phyloP scores from a whole-genome alignment of 2,329 filamentous ascomycete species.

The Paracamarosporium sp. region DNA sequence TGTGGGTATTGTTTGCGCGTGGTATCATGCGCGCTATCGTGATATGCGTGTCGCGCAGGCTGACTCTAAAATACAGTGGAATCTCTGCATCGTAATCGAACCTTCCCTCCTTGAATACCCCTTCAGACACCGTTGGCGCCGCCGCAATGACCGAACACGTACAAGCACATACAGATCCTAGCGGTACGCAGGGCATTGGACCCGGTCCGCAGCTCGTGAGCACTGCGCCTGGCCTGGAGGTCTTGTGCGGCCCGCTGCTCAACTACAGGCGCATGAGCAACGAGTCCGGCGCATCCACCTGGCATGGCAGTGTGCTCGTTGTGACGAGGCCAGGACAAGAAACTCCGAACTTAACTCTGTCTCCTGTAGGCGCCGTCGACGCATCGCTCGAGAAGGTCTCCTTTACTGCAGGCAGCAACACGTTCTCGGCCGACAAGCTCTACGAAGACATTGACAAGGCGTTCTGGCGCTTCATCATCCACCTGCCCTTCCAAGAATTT shows the following conservation, averaged over 20 bases:
- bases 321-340: slow-evolving; percentile 76
- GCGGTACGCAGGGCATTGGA: slow-evolving; percentile 47
- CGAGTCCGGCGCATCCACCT: slow-evolving; percentile 57
- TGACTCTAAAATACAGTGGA: not conserved
- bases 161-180: slow-evolving; percentile 26
- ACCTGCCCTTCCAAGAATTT: slow-evolving; percentile 70
- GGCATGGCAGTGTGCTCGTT: slow-evolving; percentile 86
- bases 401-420: slow-evolving; percentile 35
- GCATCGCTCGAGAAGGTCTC: slow-evolving; percentile 27
- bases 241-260: slow-evolving; percentile 75
- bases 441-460: slow-evolving; percentile 65
- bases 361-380: slow-evolving; percentile 52
- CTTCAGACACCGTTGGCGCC: not conserved
- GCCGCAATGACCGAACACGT: slow-evolving; percentile 14
- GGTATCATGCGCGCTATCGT: not conserved
- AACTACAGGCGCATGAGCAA: slow-evolving; percentile 79
- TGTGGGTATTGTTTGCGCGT: not conserved
- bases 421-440: slow-evolving; percentile 60
- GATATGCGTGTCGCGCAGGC: not conserved
- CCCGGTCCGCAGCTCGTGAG: slow-evolving; percentile 52
- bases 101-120: not conserved
- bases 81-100: not conserved
- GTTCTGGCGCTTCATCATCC: slow-evolving; percentile 66
- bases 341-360: slow-evolving; percentile 67
- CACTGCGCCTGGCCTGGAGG: slow-evolving; percentile 55